A percentile compares a stretch with the other conserved stretches of the same genome.
phyloP scores from a whole-genome alignment of 805 yeast species.

The Candida tibetensis region DNA sequence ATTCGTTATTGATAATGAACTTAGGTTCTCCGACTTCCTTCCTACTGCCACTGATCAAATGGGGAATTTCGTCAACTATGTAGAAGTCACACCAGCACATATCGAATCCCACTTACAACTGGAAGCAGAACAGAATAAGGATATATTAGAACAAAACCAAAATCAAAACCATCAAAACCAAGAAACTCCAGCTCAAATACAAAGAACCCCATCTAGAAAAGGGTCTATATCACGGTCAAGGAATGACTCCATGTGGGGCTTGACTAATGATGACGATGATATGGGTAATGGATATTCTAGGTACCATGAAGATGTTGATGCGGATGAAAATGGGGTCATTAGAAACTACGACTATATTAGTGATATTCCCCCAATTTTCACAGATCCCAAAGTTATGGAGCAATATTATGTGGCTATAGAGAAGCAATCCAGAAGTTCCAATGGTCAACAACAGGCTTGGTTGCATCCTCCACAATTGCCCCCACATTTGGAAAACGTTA shows the following conservation, averaged over 20 bases:
- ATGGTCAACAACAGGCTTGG: slow-evolving; percentile 57
- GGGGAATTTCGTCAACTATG: slow-evolving; percentile 92
- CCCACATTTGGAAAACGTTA: slow-evolving; percentile 93
- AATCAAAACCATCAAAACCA: slow-evolving; percentile 20
- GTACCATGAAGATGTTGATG: slow-evolving; percentile 57
- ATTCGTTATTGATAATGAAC: slow-evolving; percentile 91
- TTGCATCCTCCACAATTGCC: slow-evolving; percentile 95
- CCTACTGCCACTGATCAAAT: slow-evolving; percentile 98
- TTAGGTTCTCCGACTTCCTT: slow-evolving; percentile 79
- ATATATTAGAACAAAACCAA: not conserved
- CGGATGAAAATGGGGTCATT: slow-evolving; percentile 21
- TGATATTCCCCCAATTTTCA: slow-evolving; percentile 78
- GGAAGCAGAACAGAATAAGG: slow-evolving; percentile 17
- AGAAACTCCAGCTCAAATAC: slow-evolving; percentile 9
- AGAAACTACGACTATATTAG: slow-evolving; percentile 47
- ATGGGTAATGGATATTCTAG: slow-evolving; percentile 80
- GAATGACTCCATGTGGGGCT: slow-evolving; percentile 60
- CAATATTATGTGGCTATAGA: slow-evolving; percentile 78
- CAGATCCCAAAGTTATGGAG: slow-evolving; percentile 85
- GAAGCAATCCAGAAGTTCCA: slow-evolving; percentile 56
- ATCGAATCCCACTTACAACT: slow-evolving; percentile 29
- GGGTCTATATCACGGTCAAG: slow-evolving; percentile 34
- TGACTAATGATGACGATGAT: slow-evolving; percentile 69
- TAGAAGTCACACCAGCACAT: slow-evolving; percentile 61
- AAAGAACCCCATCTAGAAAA: slow-evolving; percentile 19